phyloP scores from a whole-genome alignment of 768 basidiomycete species.

The Lactarius deliciosus region DNA sequence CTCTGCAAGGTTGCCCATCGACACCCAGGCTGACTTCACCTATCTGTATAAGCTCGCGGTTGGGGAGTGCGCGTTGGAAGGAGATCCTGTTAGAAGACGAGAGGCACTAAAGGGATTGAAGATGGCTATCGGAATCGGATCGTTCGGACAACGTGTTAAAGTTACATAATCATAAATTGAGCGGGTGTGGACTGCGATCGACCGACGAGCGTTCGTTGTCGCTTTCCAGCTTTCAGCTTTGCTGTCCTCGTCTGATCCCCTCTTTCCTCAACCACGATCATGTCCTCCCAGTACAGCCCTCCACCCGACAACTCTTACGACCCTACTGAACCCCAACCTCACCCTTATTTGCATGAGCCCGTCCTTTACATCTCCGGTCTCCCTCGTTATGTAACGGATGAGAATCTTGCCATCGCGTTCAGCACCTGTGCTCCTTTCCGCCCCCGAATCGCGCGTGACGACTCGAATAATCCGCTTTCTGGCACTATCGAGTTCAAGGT shows the following conservation, averaged over 20 bases:
- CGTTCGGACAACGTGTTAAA: slow-evolving; percentile 2
- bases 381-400: slow-evolving; percentile 70
- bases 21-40: slow-evolving; percentile 86
- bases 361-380: slow-evolving; percentile 78
- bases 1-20: slow-evolving; percentile 65
- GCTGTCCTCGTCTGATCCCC: slow-evolving; percentile 3
- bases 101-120: slow-evolving; percentile 59
- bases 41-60: slow-evolving; percentile 67
- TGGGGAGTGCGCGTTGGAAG: slow-evolving; percentile 52
- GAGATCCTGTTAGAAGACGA: slow-evolving; percentile 50
- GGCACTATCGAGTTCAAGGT: slow-evolving; percentile 85
- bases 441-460: slow-evolving; percentile 70
- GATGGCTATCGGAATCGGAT: slow-evolving; percentile 35
- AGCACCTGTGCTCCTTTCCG: slow-evolving; percentile 78
- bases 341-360: slow-evolving; percentile 85
- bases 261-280: slow-evolving; percentile 1
- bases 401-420: slow-evolving; percentile 72
- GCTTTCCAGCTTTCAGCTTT: background rate
- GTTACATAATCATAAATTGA: slow-evolving; percentile 29
- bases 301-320: slow-evolving; percentile 25
- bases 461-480: slow-evolving; percentile 48
- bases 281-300: slow-evolving; percentile 27
- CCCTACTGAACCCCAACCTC: slow-evolving; percentile 43
- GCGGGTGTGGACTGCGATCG: slow-evolving; percentile 11
- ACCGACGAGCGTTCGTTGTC: slow-evolving; percentile 9